phyloP scores from a whole-genome alignment of 495 filamentous ascomycete species.

The Tuber brumale region DNA sequence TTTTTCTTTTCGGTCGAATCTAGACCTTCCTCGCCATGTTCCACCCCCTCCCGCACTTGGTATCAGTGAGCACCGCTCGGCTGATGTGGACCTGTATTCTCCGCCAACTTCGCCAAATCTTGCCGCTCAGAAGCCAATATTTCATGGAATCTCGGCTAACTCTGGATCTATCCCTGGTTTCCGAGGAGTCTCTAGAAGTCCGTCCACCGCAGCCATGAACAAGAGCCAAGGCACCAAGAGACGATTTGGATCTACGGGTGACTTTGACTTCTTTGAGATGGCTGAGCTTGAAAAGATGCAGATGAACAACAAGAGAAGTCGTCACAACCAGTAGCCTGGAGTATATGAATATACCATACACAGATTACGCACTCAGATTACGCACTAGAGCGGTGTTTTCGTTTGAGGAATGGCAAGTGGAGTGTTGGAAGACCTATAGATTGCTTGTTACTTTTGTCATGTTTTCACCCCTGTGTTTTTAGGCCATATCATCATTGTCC shows the following conservation, averaged over 20 bases:
- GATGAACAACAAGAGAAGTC: constrained; percentile 33
- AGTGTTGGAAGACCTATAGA: constrained; percentile 11
- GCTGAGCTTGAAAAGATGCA: constrained; percentile 38
- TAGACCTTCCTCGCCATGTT: constrained; percentile 33
- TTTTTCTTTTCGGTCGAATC: constrained; percentile 28
- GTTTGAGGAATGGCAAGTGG: constrained; percentile 4
- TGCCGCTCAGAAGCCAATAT: constrained; percentile 21
- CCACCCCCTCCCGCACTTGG: constrained; percentile 23
- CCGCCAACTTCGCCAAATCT: constrained; percentile 36
- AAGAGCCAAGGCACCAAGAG: constrained; percentile 30
- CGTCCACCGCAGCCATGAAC: constrained; percentile 17
- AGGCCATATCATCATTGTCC: constrained; percentile 14
- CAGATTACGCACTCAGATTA: constrained; percentile 11
- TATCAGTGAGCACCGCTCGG: constrained; percentile 21
- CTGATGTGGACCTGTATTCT: constrained; percentile 25
- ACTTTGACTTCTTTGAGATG: constrained; percentile 40
- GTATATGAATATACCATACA: constrained; percentile 13
- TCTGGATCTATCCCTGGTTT: background rate
- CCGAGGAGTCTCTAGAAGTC: constrained; percentile 11
- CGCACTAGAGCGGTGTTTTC: constrained; percentile 9
- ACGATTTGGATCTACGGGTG: constrained; percentile 22
- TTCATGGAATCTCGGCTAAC: constrained; percentile 3
- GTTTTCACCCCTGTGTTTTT: constrained; percentile 8
- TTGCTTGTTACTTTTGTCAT: constrained; percentile 7
- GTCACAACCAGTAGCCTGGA: constrained; percentile 22